These are phyloP conservation scores for Russula virescens DNA, from an alignment of 768 basidiomycete genomes.

Conservation along the genomic window DNA sequence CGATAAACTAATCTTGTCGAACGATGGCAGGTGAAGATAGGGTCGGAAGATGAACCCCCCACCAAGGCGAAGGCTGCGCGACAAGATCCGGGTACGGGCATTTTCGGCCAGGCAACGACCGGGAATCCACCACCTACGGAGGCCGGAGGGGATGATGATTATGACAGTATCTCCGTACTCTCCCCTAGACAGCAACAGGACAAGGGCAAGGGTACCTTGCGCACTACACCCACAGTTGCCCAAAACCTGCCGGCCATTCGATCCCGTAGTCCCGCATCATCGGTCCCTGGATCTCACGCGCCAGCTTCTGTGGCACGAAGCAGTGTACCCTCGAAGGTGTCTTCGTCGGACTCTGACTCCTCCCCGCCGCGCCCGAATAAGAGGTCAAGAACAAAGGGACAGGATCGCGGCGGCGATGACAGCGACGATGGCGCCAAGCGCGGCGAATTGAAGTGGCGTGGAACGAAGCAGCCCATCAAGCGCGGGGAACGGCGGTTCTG, in stretches of 20 bases:
- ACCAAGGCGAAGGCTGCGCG: not conserved
- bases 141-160: conserved; percentile 1
- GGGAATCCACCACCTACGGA: not conserved
- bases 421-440: conserved; percentile 51
- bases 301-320: conserved; percentile 5
- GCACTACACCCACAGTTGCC: not conserved
- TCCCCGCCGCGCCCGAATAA: conserved; percentile 44
- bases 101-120: not conserved
- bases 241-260: conserved; percentile 8
- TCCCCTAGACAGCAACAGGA: not conserved
- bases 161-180: not conserved
- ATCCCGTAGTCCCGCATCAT: not conserved
- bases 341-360: conserved; percentile 43
- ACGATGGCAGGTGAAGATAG: not conserved
- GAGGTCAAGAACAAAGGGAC: conserved; percentile 34
- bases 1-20: not conserved
- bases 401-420: conserved; percentile 43
- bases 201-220: not conserved
- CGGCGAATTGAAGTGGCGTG: conserved; percentile 40
- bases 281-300: conserved; percentile 5
- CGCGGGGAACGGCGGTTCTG: conserved; percentile 72
- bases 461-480: conserved; percentile 68
- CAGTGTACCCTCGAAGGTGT: conserved; percentile 1
- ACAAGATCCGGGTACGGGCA: conserved; percentile 3
- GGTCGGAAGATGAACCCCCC: not conserved